phyloP scores from a whole-genome alignment of 2,329 filamentous ascomycete genomes.

The Pseudogymnoascus sp. region DNA sequence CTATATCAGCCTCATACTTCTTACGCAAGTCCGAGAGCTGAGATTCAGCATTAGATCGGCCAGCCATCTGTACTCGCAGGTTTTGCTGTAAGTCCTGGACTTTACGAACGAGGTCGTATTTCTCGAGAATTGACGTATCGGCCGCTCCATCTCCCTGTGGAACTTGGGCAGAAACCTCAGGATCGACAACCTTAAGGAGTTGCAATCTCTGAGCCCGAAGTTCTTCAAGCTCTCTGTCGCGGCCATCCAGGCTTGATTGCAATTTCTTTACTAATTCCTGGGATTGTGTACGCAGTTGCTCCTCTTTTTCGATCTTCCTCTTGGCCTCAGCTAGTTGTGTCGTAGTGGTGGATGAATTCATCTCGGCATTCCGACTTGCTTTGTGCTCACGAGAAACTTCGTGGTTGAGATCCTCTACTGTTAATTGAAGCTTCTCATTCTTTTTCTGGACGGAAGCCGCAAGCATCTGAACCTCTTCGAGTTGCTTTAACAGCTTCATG shows the following conservation, averaged over 20 bases:
- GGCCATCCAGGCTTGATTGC: conserved; percentile 68
- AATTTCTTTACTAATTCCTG: conserved; percentile 78
- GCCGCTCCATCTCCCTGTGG: conserved; percentile 48
- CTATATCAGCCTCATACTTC: conserved; percentile 63
- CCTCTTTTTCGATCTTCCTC: conserved; percentile 81
- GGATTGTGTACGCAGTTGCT: conserved; percentile 75
- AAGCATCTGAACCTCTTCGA: conserved; percentile 76
- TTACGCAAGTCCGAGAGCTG: conserved; percentile 73
- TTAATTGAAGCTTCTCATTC: conserved; percentile 83
- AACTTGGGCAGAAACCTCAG: conserved; percentile 41
- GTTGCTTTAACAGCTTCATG: conserved; percentile 69
- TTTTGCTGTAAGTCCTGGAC: conserved; percentile 85
- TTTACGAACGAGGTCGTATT: conserved; percentile 77
- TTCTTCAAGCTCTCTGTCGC: conserved; percentile 73
- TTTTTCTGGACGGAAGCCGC: conserved; percentile 86
- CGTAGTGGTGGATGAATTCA: conserved; percentile 69
- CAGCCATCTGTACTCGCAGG: conserved; percentile 73
- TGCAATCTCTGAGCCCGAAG: conserved; percentile 72
- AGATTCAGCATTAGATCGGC: conserved; percentile 70
- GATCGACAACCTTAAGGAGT: conserved; percentile 81
- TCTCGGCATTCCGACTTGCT: conserved; percentile 81
- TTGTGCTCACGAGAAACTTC: conserved; percentile 87
- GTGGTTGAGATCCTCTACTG: conserved; percentile 84
- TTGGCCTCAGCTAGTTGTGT: conserved; percentile 84
- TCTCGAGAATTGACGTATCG: conserved; percentile 52